Base-by-base conservation (phyloP, 1,284 basidiomycete species). In the Irpex sp. region DNA sequence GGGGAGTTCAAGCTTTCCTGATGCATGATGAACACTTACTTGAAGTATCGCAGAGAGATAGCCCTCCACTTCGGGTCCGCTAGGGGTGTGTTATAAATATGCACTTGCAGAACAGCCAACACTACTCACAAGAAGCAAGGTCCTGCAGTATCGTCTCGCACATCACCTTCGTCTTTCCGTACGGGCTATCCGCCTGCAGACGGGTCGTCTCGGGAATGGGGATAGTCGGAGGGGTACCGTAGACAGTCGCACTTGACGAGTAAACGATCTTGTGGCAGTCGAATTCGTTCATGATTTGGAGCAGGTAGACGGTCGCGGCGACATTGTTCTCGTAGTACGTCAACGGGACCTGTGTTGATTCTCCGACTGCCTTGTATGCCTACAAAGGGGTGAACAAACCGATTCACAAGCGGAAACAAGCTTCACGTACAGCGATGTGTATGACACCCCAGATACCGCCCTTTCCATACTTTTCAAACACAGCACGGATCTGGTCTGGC, bases 211-310 rank as follows among this genome's bases (percentile, higher is more conserved):
- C 97, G 19, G 95, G 94, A 67, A 99, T 99, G 55, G 97, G 97
- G 62, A 99, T 93, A 61, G 80, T 79, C 54, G 92, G 88, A 7
- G 97, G 97, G 2, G 88, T 95, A 63, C 97, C 97, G 73, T 99
- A 99, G 39, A 99, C 97, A n/a, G 97, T 99, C 1, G 97, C 97
- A 23, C 94, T 97, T 10, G 96, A 98, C 1, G 95, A 98, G 80
- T 98, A 99, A 64, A 99, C 96, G 65, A 99, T 80, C 63, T 93
- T 85, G 63, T 84, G 82, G 78, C 90, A 93, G 62, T 88, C 87
- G 74, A 88, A 92, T 64, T 91, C 89, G 61, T 82, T 80, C 95
- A 98, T 98, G 66, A 84, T 78, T 79, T 94, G 86, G 56, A 96
- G 80, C 19, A 97, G 84, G 54, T 82, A 86, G 63, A 96, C 77